phyloP scores from a whole-genome alignment of 2,329 filamentous ascomycete species.

The Periconia macrospinosa region DNA sequence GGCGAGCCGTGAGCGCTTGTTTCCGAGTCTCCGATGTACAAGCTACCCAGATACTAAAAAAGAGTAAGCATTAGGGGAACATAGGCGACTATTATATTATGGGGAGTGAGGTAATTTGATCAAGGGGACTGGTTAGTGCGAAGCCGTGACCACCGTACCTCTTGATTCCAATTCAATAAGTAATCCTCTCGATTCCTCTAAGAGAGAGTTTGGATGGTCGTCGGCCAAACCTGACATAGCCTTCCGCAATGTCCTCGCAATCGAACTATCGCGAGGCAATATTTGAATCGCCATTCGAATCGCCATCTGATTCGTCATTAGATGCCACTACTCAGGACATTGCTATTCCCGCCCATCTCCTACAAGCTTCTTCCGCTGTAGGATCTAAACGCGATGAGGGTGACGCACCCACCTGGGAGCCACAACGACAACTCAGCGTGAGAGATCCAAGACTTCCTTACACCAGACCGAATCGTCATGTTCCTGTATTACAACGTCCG shows the following conservation, averaged over 20 bases:
- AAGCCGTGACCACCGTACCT: background rate
- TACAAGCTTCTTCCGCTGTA: constrained; percentile 18
- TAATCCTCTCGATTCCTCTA: background rate
- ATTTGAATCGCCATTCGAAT: background rate
- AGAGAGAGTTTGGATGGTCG: background rate
- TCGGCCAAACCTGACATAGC: background rate
- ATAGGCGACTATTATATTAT: background rate
- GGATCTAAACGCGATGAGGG: constrained; percentile 18
- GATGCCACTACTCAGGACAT: constrained; percentile 10
- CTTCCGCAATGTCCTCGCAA: background rate
- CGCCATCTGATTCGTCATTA: background rate
- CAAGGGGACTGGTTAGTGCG: background rate
- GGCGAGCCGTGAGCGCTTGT: background rate
- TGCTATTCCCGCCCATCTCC: constrained; percentile 23
- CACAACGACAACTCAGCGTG: constrained; percentile 14
- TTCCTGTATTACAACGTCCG: background rate
- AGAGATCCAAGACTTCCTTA: background rate
- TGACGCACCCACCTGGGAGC: constrained; percentile 15
- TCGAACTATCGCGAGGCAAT: background rate
- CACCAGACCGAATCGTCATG: background rate
- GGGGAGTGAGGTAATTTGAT: background rate
- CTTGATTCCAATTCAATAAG: background rate
- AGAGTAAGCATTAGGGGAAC: background rate
- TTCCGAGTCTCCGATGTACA: background rate
- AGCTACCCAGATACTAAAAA: background rate